phyloP scores from a whole-genome alignment of 257 asterid genomes.

The Fraxinus cuspidata region DNA sequence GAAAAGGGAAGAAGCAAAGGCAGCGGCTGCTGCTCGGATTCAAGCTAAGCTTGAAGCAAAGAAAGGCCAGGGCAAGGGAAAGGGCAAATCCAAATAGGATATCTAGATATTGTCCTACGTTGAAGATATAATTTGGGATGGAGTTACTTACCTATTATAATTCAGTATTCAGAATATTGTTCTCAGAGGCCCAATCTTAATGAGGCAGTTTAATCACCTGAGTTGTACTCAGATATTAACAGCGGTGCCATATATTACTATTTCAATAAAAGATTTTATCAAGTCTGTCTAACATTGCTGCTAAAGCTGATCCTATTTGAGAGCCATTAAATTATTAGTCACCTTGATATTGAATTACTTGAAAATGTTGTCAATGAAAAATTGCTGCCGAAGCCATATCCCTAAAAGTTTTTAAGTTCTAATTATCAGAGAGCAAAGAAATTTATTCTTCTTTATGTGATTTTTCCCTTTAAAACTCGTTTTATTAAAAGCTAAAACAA shows the following conservation, averaged over 20 bases:
- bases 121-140: neutral
- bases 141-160: neutral
- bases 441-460: no score
- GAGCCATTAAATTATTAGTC: no score
- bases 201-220: neutral
- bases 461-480: no score
- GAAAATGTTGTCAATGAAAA: slow-evolving; percentile 17
- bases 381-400: slow-evolving; percentile 11
- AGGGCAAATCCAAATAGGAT: slow-evolving; percentile 70
- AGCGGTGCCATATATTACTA: neutral
- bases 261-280: neutral
- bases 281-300: neutral
- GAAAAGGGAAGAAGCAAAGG: slow-evolving; percentile 98
- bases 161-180: neutral
- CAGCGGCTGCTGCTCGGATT: slow-evolving; percentile 92
- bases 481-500: no score
- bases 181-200: neutral
- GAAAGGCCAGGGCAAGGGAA: slow-evolving; percentile 85
- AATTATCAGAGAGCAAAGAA: no score
- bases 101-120: neutral
- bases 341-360: slow-evolving; percentile 25
- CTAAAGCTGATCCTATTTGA: no score
- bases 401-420: neutral
- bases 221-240: neutral
- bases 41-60: slow-evolving; percentile 94